phyloP scores from a whole-genome alignment of 768 basidiomycete genomes.

The Hygrocybe punicea region DNA sequence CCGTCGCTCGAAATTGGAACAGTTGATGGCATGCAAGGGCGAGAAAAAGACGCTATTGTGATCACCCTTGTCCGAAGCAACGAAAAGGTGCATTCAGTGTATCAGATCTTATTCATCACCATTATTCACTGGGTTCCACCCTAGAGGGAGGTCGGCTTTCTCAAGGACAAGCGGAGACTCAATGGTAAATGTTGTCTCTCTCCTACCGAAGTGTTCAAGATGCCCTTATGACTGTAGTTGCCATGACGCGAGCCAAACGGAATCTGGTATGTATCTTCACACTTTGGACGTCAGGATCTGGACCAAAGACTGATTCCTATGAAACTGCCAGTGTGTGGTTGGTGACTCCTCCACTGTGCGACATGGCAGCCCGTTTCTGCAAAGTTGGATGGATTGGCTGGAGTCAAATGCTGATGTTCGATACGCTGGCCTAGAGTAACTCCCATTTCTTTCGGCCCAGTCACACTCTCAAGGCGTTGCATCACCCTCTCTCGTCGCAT shows the following conservation, averaged over 20 bases:
- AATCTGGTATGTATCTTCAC: slow-evolving; percentile 61
- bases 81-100: slow-evolving; percentile 51
- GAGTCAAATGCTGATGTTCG: slow-evolving; percentile 88
- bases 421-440: slow-evolving; percentile 70
- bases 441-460: too few species aligned
- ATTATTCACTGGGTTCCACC: background rate
- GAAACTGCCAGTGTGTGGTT: slow-evolving; percentile 66
- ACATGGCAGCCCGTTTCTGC: slow-evolving; percentile 80
- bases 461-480: too few species aligned
- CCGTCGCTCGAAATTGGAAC: slow-evolving; percentile 81
- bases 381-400: slow-evolving; percentile 88
- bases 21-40: slow-evolving; percentile 96
- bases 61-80: slow-evolving; percentile 93
- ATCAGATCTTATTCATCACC: background rate
- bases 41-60: slow-evolving; percentile 92
- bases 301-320: too few species aligned
- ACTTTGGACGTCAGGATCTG: background rate
- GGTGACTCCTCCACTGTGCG: slow-evolving; percentile 91
- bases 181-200: slow-evolving; percentile 55
- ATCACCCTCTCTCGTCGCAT: too few species aligned
- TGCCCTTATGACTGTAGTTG: slow-evolving; percentile 48
- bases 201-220: too few species aligned
- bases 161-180: slow-evolving; percentile 87
- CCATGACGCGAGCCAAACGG: slow-evolving; percentile 87
- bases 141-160: slow-evolving; percentile 87